A percentile compares a stretch with the other conserved stretches of the same genome.
Evolutionary conservation across 179 eudicot species (phyloP).

Genomic region (Patellifolia procumbens): DNA sequence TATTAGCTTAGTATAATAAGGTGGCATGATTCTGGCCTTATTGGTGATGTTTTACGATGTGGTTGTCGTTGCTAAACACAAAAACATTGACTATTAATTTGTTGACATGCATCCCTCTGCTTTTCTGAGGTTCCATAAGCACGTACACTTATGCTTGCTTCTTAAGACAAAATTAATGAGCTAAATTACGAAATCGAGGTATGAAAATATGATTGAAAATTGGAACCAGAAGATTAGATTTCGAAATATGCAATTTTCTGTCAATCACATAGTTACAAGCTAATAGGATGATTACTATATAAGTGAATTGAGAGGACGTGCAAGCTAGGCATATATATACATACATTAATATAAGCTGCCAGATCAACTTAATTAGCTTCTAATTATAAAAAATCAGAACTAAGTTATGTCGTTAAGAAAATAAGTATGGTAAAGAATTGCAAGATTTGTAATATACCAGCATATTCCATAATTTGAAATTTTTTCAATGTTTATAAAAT

Average conservation of each 20-base stretch:
- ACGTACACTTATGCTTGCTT: constrained; percentile 34
- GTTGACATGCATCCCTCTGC: constrained; percentile 7
- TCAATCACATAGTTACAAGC: neutral
- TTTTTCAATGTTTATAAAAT: neutral
- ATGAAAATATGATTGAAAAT: neutral
- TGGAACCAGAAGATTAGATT: constrained; percentile 20
- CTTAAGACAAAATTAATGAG: constrained; percentile 31
- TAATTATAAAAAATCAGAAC: neutral
- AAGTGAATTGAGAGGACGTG: constrained; percentile 16
- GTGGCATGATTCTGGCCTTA: constrained; percentile 20
- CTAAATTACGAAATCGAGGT: constrained; percentile 14
- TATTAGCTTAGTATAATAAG: neutral
- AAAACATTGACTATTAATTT: constrained; percentile 20
- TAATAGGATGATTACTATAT: neutral
- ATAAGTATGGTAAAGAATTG: neutral
- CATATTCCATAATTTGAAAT: constrained; percentile 15
- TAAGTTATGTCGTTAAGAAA: neutral
- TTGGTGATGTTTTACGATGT: constrained; percentile 27
- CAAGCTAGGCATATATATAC: neutral
- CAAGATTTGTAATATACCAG: constrained; percentile 4
- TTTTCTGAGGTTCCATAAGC: constrained; percentile 20
- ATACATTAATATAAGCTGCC: neutral
- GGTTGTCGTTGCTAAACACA: constrained; percentile 38
- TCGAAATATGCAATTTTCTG: constrained; percentile 16
- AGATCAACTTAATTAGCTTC: neutral